Percentiles rank a stretch among this genome's conserved stretches.
Conservation (phyloP, 2,329 filamentous ascomycete species). For the Leptoxyphium fumago region DNA sequence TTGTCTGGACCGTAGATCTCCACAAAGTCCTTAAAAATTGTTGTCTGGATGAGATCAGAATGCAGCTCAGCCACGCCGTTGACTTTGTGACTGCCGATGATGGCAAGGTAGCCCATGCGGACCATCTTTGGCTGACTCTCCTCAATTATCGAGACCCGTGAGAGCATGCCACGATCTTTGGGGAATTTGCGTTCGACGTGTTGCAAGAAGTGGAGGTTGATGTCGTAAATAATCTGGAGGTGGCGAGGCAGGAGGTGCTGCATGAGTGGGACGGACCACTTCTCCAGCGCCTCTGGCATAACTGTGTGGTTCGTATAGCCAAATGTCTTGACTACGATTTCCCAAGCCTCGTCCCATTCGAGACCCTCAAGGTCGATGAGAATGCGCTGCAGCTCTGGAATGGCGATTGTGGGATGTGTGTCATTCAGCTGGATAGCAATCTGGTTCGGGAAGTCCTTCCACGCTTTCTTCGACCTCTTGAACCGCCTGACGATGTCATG, state of each 20-base stretch:
- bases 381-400: slow-evolving; percentile 91
- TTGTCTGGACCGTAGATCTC: slow-evolving; percentile 89
- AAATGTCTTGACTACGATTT: slow-evolving; percentile 51
- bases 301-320: slow-evolving; percentile 99
- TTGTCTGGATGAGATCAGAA: slow-evolving; percentile 94
- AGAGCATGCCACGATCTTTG: slow-evolving; percentile 70
- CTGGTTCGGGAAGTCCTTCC: slow-evolving; percentile 85
- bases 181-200: slow-evolving; percentile 81
- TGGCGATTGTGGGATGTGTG: slow-evolving; percentile 88
- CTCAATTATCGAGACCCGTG: slow-evolving; percentile 90
- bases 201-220: slow-evolving; percentile 90
- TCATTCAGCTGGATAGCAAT: slow-evolving; percentile 97
- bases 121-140: slow-evolving; percentile 96
- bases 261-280: slow-evolving; percentile 88
- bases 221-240: slow-evolving; percentile 94
- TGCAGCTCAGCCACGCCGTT: slow-evolving; percentile 96
- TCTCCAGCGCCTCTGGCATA: slow-evolving; percentile 89
- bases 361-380: slow-evolving; percentile 78
- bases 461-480: slow-evolving; percentile 88
- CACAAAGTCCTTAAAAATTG: slow-evolving; percentile 99
- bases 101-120: slow-evolving; percentile 87
- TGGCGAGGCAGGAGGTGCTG: slow-evolving; percentile 89
- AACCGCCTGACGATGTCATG: slow-evolving; percentile 94
- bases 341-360: slow-evolving; percentile 87
- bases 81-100: slow-evolving; percentile 97